Evolutionary conservation across 495 filamentous ascomycete species (phyloP).

Genomic region (Hyphodiscus hymeniophilus): DNA sequence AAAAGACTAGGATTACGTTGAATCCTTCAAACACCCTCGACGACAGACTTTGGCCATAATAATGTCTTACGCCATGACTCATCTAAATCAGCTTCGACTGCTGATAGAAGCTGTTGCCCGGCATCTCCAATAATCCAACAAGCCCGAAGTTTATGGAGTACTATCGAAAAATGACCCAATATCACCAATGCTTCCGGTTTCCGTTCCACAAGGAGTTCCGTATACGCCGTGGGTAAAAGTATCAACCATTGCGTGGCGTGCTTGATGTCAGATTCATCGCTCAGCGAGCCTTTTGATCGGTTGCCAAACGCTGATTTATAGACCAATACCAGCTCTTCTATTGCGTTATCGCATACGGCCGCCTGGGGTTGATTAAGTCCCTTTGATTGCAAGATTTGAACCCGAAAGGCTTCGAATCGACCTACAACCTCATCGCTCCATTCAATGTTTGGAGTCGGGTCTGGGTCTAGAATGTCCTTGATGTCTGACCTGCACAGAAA

Average conservation of each 20-base stretch:
- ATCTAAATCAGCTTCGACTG: constrained; percentile 8
- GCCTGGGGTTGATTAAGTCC: constrained; percentile 1
- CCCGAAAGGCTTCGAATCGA: constrained; percentile 1
- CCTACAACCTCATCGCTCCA: constrained; percentile 3
- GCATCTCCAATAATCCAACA: constrained; percentile 33
- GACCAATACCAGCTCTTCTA: constrained; percentile 10
- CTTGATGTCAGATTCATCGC: neutral
- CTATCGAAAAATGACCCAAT: constrained; percentile 31
- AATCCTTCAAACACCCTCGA: neutral
- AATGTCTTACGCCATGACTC: constrained; percentile 14
- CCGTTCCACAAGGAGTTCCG: constrained; percentile 23
- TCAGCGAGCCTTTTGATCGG: too few relatives aligned
- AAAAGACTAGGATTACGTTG: too few relatives aligned
- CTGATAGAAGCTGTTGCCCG: constrained; percentile 20
- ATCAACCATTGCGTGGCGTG: constrained; percentile 29
- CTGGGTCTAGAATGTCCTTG: neutral
- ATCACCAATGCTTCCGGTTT: constrained; percentile 36
- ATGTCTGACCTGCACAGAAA: constrained; percentile 12
- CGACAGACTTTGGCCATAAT: constrained; percentile 1
- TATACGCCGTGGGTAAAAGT: constrained; percentile 24
- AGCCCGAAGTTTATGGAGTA: constrained; percentile 26
- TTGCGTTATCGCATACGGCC: constrained; percentile 11
- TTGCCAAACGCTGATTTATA: constrained; percentile 1
- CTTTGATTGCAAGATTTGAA: neutral
- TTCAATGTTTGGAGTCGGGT: neutral